phyloP scores from a whole-genome alignment of 2,329 filamentous ascomycete genomes.

The Botrytis tulipae region DNA sequence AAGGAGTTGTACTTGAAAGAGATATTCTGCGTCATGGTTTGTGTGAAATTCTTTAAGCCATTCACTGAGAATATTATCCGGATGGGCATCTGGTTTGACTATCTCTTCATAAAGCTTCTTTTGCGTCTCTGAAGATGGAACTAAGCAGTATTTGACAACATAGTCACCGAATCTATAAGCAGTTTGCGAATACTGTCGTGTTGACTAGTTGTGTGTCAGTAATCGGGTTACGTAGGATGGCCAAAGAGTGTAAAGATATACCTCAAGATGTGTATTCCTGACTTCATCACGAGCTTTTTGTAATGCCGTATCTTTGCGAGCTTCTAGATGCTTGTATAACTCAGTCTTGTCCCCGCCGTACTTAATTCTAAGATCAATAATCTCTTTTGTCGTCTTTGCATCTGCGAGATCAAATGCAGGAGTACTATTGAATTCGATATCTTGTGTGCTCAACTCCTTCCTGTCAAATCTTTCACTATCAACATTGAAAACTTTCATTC shows the following conservation, averaged over 20 bases:
- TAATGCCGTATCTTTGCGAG: conserved; percentile 41
- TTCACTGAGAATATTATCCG: conserved; percentile 41
- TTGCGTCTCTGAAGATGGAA: conserved; percentile 44
- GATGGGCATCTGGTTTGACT: conserved; percentile 39
- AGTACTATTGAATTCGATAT: conserved; percentile 51
- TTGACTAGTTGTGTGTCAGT: conserved; percentile 34
- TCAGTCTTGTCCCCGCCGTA: conserved; percentile 42
- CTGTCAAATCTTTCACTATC: conserved; percentile 44
- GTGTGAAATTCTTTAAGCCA: conserved; percentile 44
- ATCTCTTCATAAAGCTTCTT: conserved; percentile 43
- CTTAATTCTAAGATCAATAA: conserved; percentile 43
- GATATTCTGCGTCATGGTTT: conserved; percentile 43
- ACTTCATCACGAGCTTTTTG: conserved; percentile 44
- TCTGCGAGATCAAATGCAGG: conserved; percentile 48
- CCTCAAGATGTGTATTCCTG: conserved; percentile 34
- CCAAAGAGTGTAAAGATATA: background rate
- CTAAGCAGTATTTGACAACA: conserved; percentile 48
- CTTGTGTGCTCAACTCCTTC: conserved; percentile 38
- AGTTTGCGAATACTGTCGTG: conserved; percentile 46
- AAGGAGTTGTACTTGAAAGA: conserved; percentile 47
- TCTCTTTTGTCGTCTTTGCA: conserved; percentile 46
- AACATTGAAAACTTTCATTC: conserved; percentile 51
- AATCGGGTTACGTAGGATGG: conserved; percentile 33
- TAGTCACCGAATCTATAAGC: conserved; percentile 49
- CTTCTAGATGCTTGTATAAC: conserved; percentile 44